These are phyloP conservation scores for Xylariaceae sp. DNA, from an alignment of 2,329 filamentous ascomycete species.

Conservation along the genomic window DNA sequence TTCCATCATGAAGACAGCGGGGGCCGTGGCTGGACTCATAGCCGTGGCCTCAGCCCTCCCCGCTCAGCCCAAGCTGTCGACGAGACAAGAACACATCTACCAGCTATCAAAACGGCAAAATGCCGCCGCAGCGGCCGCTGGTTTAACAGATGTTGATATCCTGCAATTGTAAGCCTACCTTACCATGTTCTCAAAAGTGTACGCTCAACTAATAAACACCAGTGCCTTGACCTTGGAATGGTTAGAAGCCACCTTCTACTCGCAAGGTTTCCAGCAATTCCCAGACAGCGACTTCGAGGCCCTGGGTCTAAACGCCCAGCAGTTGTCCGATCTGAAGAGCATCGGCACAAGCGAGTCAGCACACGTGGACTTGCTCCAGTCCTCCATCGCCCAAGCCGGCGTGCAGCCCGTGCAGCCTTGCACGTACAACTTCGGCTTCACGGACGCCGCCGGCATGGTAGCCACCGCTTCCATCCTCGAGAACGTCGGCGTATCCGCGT, in stretches of 20 bases:
- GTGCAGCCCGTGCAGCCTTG: slow-evolving; percentile 66
- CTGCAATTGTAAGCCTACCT: slow-evolving; percentile 52
- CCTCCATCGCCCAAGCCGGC: slow-evolving; percentile 60
- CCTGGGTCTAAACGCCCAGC: slow-evolving; percentile 53
- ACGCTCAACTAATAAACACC: not conserved
- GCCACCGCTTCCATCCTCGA: slow-evolving; percentile 68
- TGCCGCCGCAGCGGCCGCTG: slow-evolving; percentile 43
- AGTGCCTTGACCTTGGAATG: slow-evolving; percentile 72
- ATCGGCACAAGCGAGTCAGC: slow-evolving; percentile 62
- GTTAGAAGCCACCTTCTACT: slow-evolving; percentile 72
- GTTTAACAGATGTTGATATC: slow-evolving; percentile 53
- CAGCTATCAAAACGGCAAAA: slow-evolving; percentile 50
- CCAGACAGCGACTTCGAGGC: slow-evolving; percentile 61
- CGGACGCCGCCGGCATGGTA: slow-evolving; percentile 64
- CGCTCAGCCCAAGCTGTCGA: slow-evolving; percentile 41
- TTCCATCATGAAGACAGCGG: slow-evolving; percentile 44
- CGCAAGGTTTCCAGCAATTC: slow-evolving; percentile 67
- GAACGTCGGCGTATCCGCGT: slow-evolving; percentile 71
- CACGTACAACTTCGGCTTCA: slow-evolving; percentile 70
- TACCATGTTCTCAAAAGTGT: not conserved
- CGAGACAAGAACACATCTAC: slow-evolving; percentile 45
- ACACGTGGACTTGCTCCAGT: slow-evolving; percentile 60
- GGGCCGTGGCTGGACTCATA: slow-evolving; percentile 44
- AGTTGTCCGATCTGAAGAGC: slow-evolving; percentile 59
- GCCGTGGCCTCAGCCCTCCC: slow-evolving; percentile 48